A percentile compares a stretch with the other conserved stretches of the same genome.
phyloP scores from a whole-genome alignment of 192 early-diverging fungal genomes.

The Haplosporangium gracile region DNA sequence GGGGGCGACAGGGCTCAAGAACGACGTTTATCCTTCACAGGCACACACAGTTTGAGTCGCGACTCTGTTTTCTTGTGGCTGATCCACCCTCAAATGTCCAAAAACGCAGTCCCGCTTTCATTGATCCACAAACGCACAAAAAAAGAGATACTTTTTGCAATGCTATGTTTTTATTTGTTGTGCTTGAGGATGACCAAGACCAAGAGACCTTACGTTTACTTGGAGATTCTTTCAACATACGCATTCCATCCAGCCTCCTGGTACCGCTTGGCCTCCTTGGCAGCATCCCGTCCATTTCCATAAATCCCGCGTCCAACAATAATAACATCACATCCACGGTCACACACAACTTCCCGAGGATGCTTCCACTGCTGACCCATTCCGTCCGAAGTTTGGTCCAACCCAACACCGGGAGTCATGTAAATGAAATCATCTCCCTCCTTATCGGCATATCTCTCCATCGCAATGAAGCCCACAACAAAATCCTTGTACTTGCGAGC shows the following conservation, averaged over 20 bases:
- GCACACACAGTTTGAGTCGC: not conserved
- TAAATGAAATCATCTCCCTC: slow-evolving; percentile 90
- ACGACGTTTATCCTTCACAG: not conserved
- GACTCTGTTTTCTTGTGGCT: slow-evolving; percentile 17
- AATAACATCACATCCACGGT: slow-evolving; percentile 93
- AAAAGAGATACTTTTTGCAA: not conserved
- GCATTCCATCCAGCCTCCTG: slow-evolving; percentile 97
- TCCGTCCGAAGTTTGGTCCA: slow-evolving; percentile 86
- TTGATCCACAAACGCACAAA: not conserved
- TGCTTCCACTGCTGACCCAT: slow-evolving; percentile 98
- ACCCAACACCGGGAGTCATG: slow-evolving; percentile 95
- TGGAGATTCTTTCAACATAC: slow-evolving; percentile 72
- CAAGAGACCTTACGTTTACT: slow-evolving; percentile 9
- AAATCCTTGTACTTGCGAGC: slow-evolving; percentile 90
- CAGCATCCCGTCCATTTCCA: slow-evolving; percentile 80
- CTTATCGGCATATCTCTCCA: slow-evolving; percentile 54
- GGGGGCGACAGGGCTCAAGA: not conserved
- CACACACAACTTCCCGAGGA: slow-evolving; percentile 86
- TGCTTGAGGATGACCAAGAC: not conserved
- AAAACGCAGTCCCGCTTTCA: slow-evolving; percentile 16
- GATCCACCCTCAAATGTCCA: not conserved
- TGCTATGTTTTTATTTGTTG: not conserved
- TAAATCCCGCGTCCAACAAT: slow-evolving; percentile 99
- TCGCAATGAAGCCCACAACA: slow-evolving; percentile 95
- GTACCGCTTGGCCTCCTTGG: slow-evolving; percentile 85